Evolutionary conservation across 345 rosid genomes (phyloP).

Genomic region (Eutrema yunnanense): DNA sequence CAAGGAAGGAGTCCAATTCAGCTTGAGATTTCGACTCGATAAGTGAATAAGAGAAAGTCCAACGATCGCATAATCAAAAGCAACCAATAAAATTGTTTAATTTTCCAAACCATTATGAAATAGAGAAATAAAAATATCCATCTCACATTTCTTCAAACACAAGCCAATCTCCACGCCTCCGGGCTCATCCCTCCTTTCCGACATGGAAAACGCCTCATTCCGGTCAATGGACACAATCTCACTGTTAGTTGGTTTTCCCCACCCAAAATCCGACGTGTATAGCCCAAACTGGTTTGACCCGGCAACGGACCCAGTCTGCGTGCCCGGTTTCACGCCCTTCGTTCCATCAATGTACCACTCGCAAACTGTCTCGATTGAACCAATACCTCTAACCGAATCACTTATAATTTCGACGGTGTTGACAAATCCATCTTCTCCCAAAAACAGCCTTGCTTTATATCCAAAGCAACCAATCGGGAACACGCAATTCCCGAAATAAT

Average conservation of each 20-base stretch:
- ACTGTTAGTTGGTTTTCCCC: conserved; percentile 9
- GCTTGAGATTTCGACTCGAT: no score
- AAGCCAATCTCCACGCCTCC: conserved; percentile 25
- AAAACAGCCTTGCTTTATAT: neutral
- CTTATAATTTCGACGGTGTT: conserved; percentile 7
- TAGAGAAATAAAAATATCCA: neutral
- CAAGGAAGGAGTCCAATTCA: no score
- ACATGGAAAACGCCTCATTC: conserved; percentile 10
- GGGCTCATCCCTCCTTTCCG: conserved; percentile 1
- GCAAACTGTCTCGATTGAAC: neutral
- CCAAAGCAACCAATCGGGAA: neutral
- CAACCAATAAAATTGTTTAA: neutral
- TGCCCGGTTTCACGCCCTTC: neutral
- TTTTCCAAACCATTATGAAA: neutral
- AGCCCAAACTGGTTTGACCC: conserved; percentile 19
- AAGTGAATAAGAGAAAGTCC: no score
- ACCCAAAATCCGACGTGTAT: conserved; percentile 14
- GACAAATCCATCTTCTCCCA: conserved; percentile 8
- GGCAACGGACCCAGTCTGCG: neutral
- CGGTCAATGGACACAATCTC: conserved; percentile 3
- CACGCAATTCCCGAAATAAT: conserved; percentile 36
- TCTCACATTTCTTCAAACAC: conserved; percentile 3
- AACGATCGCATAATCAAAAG: no score
- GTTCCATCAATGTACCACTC: neutral
- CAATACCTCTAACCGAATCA: neutral